phyloP scores from a whole-genome alignment of 441 rosid species.

The Pelargonium fulgidum region DNA sequence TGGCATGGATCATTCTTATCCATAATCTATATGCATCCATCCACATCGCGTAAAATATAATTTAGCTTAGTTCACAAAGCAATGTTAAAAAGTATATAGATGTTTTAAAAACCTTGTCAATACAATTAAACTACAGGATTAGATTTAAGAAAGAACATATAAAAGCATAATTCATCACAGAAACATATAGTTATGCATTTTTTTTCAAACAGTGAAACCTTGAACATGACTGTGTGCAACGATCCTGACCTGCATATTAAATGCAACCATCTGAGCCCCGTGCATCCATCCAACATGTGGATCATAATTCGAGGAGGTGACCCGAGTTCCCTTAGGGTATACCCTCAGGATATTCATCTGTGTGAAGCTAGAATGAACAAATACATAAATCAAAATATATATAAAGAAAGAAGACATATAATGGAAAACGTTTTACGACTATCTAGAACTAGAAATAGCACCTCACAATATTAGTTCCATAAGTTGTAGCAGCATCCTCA shows the following conservation, averaged over 20 bases:
- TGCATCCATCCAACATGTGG: constrained; percentile 60
- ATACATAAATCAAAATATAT: neutral
- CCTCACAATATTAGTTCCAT: constrained; percentile 54
- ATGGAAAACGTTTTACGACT: neutral
- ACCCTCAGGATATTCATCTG: constrained; percentile 51
- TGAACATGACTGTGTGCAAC: too few species aligned
- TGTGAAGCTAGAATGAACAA: constrained; percentile 37
- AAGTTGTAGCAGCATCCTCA: constrained; percentile 42
- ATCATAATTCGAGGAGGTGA: constrained; percentile 58
- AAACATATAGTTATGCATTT: too few species aligned
- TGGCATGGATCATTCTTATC: neutral
- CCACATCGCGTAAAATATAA: too few species aligned
- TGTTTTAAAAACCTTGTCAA: too few species aligned
- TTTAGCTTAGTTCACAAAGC: too few species aligned
- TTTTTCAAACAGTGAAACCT: too few species aligned
- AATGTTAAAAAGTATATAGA: too few species aligned
- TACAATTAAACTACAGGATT: too few species aligned
- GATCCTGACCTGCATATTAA: constrained; percentile 57
- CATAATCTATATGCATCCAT: too few species aligned
- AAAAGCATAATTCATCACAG: too few species aligned
- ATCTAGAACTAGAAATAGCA: constrained; percentile 15
- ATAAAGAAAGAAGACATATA: neutral
- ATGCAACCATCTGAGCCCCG: constrained; percentile 54
- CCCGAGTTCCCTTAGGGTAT: constrained; percentile 59
- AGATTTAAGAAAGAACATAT: too few species aligned